Evolutionary conservation across 2,329 filamentous ascomycete species (phyloP).

Genomic region (Kalmusia sp.): DNA sequence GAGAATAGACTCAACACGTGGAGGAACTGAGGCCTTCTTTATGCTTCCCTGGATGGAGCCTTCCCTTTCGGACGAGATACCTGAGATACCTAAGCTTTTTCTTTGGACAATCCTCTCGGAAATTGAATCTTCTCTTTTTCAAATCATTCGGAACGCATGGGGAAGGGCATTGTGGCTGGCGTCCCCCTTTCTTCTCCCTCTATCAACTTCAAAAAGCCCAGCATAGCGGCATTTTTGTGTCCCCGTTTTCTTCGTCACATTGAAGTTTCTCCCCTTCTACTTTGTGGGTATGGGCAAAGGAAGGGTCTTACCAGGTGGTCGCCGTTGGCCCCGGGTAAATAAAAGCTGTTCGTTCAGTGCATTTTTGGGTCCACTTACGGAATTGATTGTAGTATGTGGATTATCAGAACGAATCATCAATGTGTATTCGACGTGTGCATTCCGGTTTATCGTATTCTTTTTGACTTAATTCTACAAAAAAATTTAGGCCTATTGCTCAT

Average conservation of each 20-base stretch:
- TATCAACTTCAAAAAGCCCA: slow-evolving; percentile 18
- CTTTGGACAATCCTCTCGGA: slow-evolving; percentile 18
- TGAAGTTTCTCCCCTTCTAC: neutral
- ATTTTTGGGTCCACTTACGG: slow-evolving; percentile 4
- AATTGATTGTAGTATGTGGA: slow-evolving; percentile 16
- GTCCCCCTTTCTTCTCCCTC: slow-evolving; percentile 30
- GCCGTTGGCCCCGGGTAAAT: slow-evolving; percentile 19
- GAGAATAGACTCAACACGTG: neutral
- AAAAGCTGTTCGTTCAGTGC: slow-evolving; percentile 22
- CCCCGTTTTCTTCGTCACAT: slow-evolving; percentile 12
- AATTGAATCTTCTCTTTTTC: slow-evolving; percentile 19
- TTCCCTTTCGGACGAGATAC: slow-evolving; percentile 29
- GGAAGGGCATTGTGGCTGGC: slow-evolving; percentile 38
- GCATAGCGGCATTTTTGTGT: slow-evolving; percentile 38
- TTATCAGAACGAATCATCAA: neutral
- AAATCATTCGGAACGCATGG: slow-evolving; percentile 17
- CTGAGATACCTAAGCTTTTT: slow-evolving; percentile 18
- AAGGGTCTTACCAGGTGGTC: neutral
- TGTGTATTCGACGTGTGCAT: too few species aligned
- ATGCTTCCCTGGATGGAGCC: slow-evolving; percentile 6
- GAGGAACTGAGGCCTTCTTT: neutral
- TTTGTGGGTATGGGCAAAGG: neutral
- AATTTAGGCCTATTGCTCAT: too few species aligned
- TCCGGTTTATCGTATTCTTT: too few species aligned
- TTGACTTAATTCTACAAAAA: too few species aligned